Base-by-base conservation (phyloP, 805 yeast genomes). In the Lipomyces lipofer region DNA sequence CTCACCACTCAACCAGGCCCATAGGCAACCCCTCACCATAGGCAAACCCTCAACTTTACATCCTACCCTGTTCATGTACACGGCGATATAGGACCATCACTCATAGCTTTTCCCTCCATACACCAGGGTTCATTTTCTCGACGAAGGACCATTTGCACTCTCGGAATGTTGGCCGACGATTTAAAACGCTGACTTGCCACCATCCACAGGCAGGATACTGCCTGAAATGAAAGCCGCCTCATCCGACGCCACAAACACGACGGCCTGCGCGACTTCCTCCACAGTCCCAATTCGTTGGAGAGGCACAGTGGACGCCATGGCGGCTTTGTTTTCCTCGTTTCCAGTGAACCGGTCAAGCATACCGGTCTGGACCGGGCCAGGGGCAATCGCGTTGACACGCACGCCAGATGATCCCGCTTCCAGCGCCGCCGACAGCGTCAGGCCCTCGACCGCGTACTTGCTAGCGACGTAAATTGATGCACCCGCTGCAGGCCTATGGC, bases 371-470 rank as follows among this genome's bases (percentile, higher is more conserved):
- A 49, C 43, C 32, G 48, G 48, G 9, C 51, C 47, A 8, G 55
- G 54, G 28, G 58, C 47, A 19, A 47, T 43, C 9, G 54, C 54
- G 30, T 54, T 54, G 15, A 50, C 58, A 19, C 58, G 54, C 13
- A 53, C 43, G 27, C 35, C 36, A n/a, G 38, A 32, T 17, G 52
- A 25, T 2, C 40, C 50, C 4, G 43, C 38, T 22, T 55, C 59
- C 7, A 49, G 15, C 12, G 56, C 59, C 12, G 49, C 47, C 5
- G 54, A 36, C 42, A 38, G 29, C 7, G 56, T 47, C 4, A 55
- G 45, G 12, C 53, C 49, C 9, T 45, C 49, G 12, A 49, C 49
- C 15, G 44, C 54, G 39, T 45, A 46, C 32, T 49, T 54, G 10
- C 50, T 43, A 8, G 54, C 54, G 13, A 43, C 47, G 28, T 52